Evolutionary conservation across 805 yeast genomes (phyloP).

Genomic region (Candida argentea): DNA sequence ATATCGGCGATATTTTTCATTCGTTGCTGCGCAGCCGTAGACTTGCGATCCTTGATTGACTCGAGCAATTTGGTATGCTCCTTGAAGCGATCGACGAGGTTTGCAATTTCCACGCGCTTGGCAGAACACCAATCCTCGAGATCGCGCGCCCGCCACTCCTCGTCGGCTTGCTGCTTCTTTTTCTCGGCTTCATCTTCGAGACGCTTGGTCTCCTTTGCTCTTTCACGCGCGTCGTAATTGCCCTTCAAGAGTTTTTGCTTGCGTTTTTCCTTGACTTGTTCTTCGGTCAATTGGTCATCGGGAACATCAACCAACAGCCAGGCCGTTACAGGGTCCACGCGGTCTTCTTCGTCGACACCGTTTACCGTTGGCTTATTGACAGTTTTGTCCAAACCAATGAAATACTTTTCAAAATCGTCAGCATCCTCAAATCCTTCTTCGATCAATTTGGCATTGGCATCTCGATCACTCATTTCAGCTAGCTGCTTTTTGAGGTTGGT

Average conservation of each 20-base stretch:
- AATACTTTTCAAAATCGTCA: conserved; percentile 57
- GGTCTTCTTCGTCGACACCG: conserved; percentile 31
- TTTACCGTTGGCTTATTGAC: conserved; percentile 57
- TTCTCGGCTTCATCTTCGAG: conserved; percentile 50
- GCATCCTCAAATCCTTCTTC: conserved; percentile 74
- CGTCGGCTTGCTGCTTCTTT: conserved; percentile 56
- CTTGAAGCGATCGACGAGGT: conserved; percentile 48
- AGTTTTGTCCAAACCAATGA: conserved; percentile 55
- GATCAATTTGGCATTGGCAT: conserved; percentile 44
- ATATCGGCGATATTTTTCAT: conserved; percentile 86
- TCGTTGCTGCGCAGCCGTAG: conserved; percentile 83
- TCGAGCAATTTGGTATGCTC: conserved; percentile 62
- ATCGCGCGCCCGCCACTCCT: conserved; percentile 68
- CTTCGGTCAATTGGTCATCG: conserved; percentile 73
- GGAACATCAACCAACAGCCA: conserved; percentile 73
- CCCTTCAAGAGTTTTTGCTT: conserved; percentile 76
- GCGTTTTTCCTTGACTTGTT: conserved; percentile 77
- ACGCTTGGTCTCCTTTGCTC: conserved; percentile 71
- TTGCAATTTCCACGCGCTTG: conserved; percentile 52
- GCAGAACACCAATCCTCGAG: conserved; percentile 70
- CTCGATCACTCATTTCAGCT: conserved; percentile 39
- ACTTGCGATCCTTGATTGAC: conserved; percentile 80
- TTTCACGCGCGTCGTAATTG: conserved; percentile 77
- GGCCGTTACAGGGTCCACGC: conserved; percentile 41
- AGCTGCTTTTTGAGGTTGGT: conserved; percentile 45